A percentile compares a stretch with the other conserved stretches of the same genome.
Conservation (phyloP, 495 filamentous ascomycete species). For the Lasiosphaeria ovina region DNA sequence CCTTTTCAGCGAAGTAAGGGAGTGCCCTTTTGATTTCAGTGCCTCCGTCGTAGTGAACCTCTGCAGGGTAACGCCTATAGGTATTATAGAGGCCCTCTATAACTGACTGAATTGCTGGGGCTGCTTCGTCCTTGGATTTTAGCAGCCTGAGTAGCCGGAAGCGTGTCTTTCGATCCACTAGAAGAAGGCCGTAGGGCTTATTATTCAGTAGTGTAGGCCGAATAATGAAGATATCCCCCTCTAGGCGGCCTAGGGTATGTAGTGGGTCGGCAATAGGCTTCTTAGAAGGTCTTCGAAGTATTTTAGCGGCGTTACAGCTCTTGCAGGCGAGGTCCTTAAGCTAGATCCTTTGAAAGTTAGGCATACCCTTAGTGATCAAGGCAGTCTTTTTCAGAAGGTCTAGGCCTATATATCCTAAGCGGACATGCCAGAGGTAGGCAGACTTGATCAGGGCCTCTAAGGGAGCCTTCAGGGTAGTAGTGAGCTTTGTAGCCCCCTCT, state of each 20-base stretch:
- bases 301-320: neutral
- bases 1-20: no score
- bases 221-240: neutral
- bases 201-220: neutral
- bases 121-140: neutral
- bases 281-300: neutral
- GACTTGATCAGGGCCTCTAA: no score
- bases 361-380: no score
- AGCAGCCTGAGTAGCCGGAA: neutral
- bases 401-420: no score
- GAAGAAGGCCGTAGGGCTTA: neutral
- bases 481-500: no score
- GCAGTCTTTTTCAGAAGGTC: no score
- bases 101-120: neutral
- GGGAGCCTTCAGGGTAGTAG: no score
- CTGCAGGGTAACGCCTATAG: neutral
- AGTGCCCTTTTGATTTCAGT: no score
- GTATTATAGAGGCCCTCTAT: neutral
- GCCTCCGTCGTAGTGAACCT: neutral
- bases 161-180: neutral
- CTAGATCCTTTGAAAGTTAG: no score
- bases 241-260: neutral
- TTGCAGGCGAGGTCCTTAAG: no score
- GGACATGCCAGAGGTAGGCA: no score
- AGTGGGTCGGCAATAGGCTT: neutral